phyloP scores from a whole-genome alignment of 306 rosid species.

The Mimosa bimucronata region DNA sequence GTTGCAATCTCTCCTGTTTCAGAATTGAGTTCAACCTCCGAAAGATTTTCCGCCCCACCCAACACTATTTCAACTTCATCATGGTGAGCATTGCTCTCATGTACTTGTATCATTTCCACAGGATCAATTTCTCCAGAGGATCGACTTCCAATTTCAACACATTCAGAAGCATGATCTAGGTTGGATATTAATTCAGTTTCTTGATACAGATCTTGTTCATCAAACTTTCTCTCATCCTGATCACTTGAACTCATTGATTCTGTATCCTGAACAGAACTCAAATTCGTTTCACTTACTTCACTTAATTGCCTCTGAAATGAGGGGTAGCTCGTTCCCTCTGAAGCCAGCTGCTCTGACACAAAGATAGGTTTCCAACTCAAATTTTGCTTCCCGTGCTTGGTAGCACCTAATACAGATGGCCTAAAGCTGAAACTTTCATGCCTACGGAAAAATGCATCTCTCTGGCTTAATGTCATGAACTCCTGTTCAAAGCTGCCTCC shows the following conservation, averaged over 20 bases:
- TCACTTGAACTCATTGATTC: slow-evolving; percentile 84
- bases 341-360: slow-evolving; percentile 65
- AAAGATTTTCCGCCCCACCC: slow-evolving; percentile 59
- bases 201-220: slow-evolving; percentile 59
- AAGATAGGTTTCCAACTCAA: slow-evolving; percentile 77
- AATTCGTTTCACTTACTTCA: slow-evolving; percentile 77
- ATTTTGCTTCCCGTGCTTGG: slow-evolving; percentile 67
- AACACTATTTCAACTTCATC: slow-evolving; percentile 67
- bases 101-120: slow-evolving; percentile 50
- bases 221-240: slow-evolving; percentile 68
- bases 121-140: slow-evolving; percentile 60
- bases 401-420: slow-evolving; percentile 60
- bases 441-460: slow-evolving; percentile 70
- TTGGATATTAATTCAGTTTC: slow-evolving; percentile 56
- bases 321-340: slow-evolving; percentile 74
- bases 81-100: slow-evolving; percentile 48
- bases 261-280: slow-evolving; percentile 91
- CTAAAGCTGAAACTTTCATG: slow-evolving; percentile 88
- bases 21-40: slow-evolving; percentile 47
- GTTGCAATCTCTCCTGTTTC: slow-evolving; percentile 46
- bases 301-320: slow-evolving; percentile 81
- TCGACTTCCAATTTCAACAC: slow-evolving; percentile 55
- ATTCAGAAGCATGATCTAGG: slow-evolving; percentile 47
- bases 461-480: slow-evolving; percentile 58
- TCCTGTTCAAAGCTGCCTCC: slow-evolving; percentile 85